Evolutionary conservation across 2,329 filamentous ascomycete species (phyloP).

Genomic region (Trichoderma sp.): DNA sequence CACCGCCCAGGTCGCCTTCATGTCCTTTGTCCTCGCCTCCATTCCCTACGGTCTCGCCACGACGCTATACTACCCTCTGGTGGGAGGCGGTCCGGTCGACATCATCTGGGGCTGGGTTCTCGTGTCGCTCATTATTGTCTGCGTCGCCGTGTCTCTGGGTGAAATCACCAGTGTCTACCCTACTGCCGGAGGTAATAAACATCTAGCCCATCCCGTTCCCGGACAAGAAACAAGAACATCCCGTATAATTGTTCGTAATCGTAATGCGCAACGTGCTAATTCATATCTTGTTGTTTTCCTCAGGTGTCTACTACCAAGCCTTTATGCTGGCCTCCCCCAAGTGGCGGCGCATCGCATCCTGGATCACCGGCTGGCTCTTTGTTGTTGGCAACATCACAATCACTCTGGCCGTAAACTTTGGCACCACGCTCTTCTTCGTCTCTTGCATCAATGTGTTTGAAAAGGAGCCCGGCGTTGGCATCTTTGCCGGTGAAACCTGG

Average conservation of each 20-base stretch:
- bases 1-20: slow-evolving; percentile 68
- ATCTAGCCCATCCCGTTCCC: slow-evolving; percentile 21
- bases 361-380: slow-evolving; percentile 74
- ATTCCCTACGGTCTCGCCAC: slow-evolving; percentile 73
- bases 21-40: slow-evolving; percentile 73
- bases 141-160: slow-evolving; percentile 66
- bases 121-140: slow-evolving; percentile 67
- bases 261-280: not conserved
- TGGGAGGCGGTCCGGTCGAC: slow-evolving; percentile 63
- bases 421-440: slow-evolving; percentile 64
- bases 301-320: slow-evolving; percentile 70
- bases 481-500: slow-evolving; percentile 53
- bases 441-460: slow-evolving; percentile 56
- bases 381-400: slow-evolving; percentile 79
- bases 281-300: not conserved
- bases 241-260: not conserved
- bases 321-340: slow-evolving; percentile 66
- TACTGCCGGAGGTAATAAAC: slow-evolving; percentile 60
- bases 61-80: slow-evolving; percentile 64
- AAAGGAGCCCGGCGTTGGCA: slow-evolving; percentile 39
- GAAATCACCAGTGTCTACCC: slow-evolving; percentile 76
- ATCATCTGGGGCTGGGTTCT: slow-evolving; percentile 72
- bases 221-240: not conserved
- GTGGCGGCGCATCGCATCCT: slow-evolving; percentile 63
- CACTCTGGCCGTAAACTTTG: slow-evolving; percentile 79